Conservation (phyloP, 805 yeast genomes). For the Isabelozyma rhagii region DNA sequence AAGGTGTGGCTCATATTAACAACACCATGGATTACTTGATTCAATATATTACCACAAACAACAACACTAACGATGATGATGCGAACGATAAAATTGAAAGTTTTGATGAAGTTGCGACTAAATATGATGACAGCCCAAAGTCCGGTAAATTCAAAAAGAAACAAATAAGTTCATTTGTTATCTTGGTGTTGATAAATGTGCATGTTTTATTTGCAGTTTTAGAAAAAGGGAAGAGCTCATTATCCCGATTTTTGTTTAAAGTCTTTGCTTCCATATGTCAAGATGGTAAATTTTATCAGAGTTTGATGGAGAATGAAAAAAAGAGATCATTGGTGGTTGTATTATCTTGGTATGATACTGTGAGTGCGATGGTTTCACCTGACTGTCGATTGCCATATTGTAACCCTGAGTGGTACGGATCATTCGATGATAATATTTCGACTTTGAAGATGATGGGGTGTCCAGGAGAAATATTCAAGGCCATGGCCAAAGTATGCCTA, state of each 20-base stretch:
- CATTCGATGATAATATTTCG: slow-evolving; percentile 37
- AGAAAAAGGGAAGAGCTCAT: slow-evolving; percentile 53
- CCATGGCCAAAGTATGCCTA: slow-evolving; percentile 43
- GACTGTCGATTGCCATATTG: slow-evolving; percentile 56
- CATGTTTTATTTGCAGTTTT: slow-evolving; percentile 52
- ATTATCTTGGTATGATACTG: slow-evolving; percentile 60
- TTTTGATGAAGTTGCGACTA: not conserved
- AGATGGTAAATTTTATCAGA: slow-evolving; percentile 38
- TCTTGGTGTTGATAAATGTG: slow-evolving; percentile 50
- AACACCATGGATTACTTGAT: slow-evolving; percentile 55
- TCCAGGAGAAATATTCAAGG: slow-evolving; percentile 53
- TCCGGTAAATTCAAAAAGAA: slow-evolving; percentile 5
- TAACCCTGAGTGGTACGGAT: slow-evolving; percentile 52
- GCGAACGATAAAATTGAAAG: slow-evolving; percentile 2
- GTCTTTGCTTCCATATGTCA: slow-evolving; percentile 49
- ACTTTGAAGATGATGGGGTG: slow-evolving; percentile 58
- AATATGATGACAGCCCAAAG: not conserved
- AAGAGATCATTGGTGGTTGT: slow-evolving; percentile 49
- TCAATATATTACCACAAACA: slow-evolving; percentile 28
- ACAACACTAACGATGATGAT: slow-evolving; percentile 1
- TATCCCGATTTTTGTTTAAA: slow-evolving; percentile 47
- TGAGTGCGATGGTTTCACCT: slow-evolving; percentile 53
- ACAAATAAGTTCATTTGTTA: slow-evolving; percentile 33
- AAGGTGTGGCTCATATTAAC: slow-evolving; percentile 53
- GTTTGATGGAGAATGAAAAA: slow-evolving; percentile 43